Base-by-base conservation (phyloP, 2,329 filamentous ascomycete species). In the Dothideomycetes sp. region DNA sequence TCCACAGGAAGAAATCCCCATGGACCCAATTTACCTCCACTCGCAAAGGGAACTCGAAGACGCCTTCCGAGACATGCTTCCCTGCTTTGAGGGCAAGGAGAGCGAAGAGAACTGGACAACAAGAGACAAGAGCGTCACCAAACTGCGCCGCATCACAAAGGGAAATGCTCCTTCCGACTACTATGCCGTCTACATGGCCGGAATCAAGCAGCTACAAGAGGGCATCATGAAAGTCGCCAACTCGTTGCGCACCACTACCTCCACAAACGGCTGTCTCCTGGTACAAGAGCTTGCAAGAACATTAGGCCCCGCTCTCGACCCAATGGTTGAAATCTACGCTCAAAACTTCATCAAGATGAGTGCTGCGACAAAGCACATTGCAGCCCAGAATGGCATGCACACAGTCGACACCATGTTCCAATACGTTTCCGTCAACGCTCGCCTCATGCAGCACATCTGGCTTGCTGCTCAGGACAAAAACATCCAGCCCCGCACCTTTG, bases 401-500 rank as follows among this genome's bases (percentile, higher is more conserved):
- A 85, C 84, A 0, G 79, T 94, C n/a, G 81, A 91, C 48, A 77
- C 72, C 15, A 79, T 98, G 38, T 74, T 96, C 47, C 75, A 77
- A 46, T 79, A 81, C 50, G 81, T 82, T 19, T 81, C 87, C 0
- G 96, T 89, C 62, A 88, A 73, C 45, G 67, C 71, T 44, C 81
- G 87, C 19, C 71, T 95, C 46, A 73, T 95, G 69, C 84, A 94
- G 58, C 89, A 96, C 53, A 69, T 96, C 35, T 84, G 79, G 67
- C 65, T 68, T 39, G 88, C 89, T 17, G 82, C 76, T 46, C 82
- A 93, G 57, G 89, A 98, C 65, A 96, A 95, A 66, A 96, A 95
- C 54, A 81, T 88, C 2, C 83, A 91, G 54, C 81, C 88, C 12
- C 78, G 91, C 45, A 75, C 76, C 2, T 94, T 81, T 59, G 81